Percentiles rank a stretch among this genome's conserved stretches.
These are phyloP conservation scores for Dianthus caryophyllus DNA, from an alignment of 148 eudicot genomes.

Conservation along the genomic window DNA sequence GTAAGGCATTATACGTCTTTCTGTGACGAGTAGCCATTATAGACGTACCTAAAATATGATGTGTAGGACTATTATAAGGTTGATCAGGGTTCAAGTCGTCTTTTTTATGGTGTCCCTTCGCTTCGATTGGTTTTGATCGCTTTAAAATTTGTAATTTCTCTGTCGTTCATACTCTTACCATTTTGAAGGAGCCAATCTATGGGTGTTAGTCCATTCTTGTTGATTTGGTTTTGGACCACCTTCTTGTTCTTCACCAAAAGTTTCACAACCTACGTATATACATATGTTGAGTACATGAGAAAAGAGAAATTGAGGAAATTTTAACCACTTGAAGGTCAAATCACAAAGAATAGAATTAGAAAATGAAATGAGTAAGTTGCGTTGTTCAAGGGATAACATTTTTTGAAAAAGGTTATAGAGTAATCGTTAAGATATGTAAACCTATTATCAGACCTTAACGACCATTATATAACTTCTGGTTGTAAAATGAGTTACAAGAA, in stretches of 20 bases:
- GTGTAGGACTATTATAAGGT: background rate
- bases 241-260: slow-evolving; percentile 4
- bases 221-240: slow-evolving; percentile 5
- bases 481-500: no score
- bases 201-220: slow-evolving; percentile 22
- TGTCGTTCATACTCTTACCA: background rate
- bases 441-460: no score
- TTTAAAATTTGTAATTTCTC: background rate
- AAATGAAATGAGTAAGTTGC: no score
- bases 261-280: background rate
- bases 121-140: background rate
- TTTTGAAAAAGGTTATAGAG: no score
- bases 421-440: no score
- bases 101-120: no score
- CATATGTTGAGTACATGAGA: no score
- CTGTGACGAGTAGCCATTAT: slow-evolving; percentile 3
- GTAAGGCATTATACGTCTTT: background rate
- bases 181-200: slow-evolving; percentile 13
- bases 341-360: no score
- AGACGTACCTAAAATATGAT: slow-evolving; percentile 16
- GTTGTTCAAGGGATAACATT: no score
- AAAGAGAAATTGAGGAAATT: no score
- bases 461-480: no score
- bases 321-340: no score
- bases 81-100: background rate